Percentiles rank a stretch among this genome's conserved stretches.
Evolutionary conservation across 768 basidiomycete species (phyloP).

Genomic region (Russula abietina): DNA sequence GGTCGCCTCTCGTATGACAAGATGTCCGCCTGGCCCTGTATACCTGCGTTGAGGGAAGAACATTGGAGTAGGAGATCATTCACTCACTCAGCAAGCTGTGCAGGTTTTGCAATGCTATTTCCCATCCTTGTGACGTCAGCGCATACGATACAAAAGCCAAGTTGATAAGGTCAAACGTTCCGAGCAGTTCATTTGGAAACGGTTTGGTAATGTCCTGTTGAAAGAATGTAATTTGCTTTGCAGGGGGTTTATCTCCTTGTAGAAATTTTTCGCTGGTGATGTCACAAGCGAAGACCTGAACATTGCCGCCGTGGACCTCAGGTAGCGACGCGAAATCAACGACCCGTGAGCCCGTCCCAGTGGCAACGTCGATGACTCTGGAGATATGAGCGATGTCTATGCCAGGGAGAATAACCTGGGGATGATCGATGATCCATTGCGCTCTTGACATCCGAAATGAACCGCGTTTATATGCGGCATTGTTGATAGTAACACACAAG

Average conservation of each 20-base stretch:
- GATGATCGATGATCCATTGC: too few species aligned
- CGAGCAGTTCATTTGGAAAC: constrained; percentile 2
- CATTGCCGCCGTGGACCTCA: background rate
- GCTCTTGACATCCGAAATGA: too few species aligned
- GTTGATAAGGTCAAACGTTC: constrained; percentile 11
- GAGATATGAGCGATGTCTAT: background rate
- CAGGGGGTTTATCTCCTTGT: background rate
- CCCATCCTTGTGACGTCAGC: constrained; percentile 1
- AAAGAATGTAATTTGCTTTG: background rate
- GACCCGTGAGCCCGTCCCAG: constrained; percentile 4
- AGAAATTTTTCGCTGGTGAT: constrained; percentile 3
- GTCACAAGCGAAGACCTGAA: constrained; percentile 14
- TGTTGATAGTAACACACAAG: too few species aligned
- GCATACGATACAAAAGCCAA: background rate
- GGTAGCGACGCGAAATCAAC: constrained; percentile 5
- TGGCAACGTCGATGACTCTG: background rate
- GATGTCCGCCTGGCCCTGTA: constrained; percentile 6
- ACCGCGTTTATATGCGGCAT: too few species aligned
- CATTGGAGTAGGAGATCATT: background rate
- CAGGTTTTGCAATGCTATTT: background rate
- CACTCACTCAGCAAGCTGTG: background rate
- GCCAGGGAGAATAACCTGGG: background rate
- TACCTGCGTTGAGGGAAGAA: background rate
- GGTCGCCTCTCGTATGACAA: constrained; percentile 3
- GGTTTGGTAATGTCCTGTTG: constrained; percentile 5